Evolutionary conservation across 75 land plant species (phyloP).

Genomic region (Sequoiadendron giganteum): DNA sequence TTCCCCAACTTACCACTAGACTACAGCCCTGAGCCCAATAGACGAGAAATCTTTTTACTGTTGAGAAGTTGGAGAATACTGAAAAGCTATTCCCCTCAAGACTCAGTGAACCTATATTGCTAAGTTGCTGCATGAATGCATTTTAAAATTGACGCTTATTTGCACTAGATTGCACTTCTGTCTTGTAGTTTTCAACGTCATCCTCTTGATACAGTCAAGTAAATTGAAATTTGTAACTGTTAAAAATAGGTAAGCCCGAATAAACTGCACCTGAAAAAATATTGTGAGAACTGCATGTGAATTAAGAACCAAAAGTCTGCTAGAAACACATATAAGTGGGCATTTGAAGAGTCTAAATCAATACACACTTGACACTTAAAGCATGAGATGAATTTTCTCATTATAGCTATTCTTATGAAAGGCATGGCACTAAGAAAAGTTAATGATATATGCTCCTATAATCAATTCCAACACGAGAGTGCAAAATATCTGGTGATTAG

Average conservation of each 20-base stretch:
- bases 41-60: neutral
- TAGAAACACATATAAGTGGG: neutral
- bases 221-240: neutral
- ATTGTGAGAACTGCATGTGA: neutral
- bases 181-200: neutral
- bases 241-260: neutral
- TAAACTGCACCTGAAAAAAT: neutral
- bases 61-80: neutral
- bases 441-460: neutral
- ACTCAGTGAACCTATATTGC: neutral
- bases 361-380: neutral
- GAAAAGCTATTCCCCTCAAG: neutral
- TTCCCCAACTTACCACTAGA: neutral
- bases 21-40: neutral
- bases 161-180: neutral
- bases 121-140: neutral
- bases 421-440: neutral
- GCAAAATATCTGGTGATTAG: neutral
- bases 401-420: neutral
- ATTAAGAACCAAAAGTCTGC: neutral
- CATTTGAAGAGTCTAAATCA: neutral
- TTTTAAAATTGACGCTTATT: neutral
- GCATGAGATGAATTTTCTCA: neutral
- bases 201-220: neutral
- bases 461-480: neutral